Percentiles rank a stretch among this genome's conserved stretches.
These are phyloP conservation scores for Xylaria intraflava DNA, from an alignment of 495 filamentous ascomycete species.

Conservation along the genomic window DNA sequence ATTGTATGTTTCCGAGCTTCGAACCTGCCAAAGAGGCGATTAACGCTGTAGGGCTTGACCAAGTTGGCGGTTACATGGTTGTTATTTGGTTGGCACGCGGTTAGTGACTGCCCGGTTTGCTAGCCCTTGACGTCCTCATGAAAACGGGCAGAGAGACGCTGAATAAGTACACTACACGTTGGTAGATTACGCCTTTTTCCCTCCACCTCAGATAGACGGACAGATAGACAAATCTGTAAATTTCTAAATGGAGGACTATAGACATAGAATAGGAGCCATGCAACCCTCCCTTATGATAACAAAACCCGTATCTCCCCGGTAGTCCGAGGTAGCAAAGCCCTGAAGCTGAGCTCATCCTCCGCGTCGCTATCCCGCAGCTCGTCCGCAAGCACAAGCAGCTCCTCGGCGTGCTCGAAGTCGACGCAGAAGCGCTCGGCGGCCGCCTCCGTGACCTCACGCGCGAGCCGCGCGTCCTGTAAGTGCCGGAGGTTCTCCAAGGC, in stretches of 20 bases:
- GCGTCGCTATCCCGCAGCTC: conserved; percentile 33
- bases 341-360: conserved; percentile 39
- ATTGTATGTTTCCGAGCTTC: too few species aligned
- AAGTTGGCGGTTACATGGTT: too few species aligned
- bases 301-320: conserved; percentile 80
- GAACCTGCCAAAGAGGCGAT: too few species aligned
- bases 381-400: conserved; percentile 40
- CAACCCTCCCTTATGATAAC: conserved; percentile 44
- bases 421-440: conserved; percentile 82
- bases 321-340: conserved; percentile 72
- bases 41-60: too few species aligned
- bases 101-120: too few species aligned
- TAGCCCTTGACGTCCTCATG: too few species aligned
- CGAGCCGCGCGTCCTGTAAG: conserved; percentile 61
- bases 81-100: too few species aligned
- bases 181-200: too few species aligned
- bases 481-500: conserved; percentile 71
- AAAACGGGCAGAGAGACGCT: too few species aligned
- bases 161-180: too few species aligned
- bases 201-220: too few species aligned
- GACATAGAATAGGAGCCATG: background rate
- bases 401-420: conserved; percentile 87
- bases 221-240: too few species aligned
- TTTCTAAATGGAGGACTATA: background rate
- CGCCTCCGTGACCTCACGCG: conserved; percentile 69